phyloP scores from a whole-genome alignment of 495 filamentous ascomycete species.

The Penicillium dipodomyicola region DNA sequence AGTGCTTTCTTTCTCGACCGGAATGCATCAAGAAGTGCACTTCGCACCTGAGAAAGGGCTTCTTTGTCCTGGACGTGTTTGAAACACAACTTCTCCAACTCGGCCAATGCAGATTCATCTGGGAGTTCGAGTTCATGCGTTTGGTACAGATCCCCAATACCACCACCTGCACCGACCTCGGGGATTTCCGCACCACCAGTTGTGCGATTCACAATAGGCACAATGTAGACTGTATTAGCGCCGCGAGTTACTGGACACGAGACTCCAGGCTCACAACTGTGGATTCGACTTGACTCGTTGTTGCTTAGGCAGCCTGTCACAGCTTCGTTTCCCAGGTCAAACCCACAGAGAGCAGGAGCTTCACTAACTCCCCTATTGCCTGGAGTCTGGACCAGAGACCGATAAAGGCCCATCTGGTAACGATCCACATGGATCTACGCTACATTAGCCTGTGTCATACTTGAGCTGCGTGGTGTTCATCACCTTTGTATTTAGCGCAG shows the following conservation, averaged over 20 bases:
- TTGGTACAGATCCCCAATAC: slow-evolving; percentile 69
- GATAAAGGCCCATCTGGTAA: slow-evolving; percentile 75
- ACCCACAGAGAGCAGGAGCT: slow-evolving; percentile 69
- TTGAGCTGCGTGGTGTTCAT: background rate
- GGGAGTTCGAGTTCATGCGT: slow-evolving; percentile 62
- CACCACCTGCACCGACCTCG: slow-evolving; percentile 77
- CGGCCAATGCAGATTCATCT: slow-evolving; percentile 39
- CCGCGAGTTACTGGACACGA: slow-evolving; percentile 55
- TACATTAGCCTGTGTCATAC: slow-evolving; percentile 10
- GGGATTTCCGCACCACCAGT: slow-evolving; percentile 57
- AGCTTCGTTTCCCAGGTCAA: slow-evolving; percentile 66
- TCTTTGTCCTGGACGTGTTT: slow-evolving; percentile 39
- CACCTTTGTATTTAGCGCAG: slow-evolving; percentile 64
- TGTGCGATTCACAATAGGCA: slow-evolving; percentile 65
- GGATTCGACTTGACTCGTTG: slow-evolving; percentile 64
- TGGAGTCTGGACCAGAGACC: slow-evolving; percentile 52
- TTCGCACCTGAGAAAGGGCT: slow-evolving; percentile 31
- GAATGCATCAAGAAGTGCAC: slow-evolving; percentile 35
- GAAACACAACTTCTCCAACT: slow-evolving; percentile 48
- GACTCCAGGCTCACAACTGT: slow-evolving; percentile 80
- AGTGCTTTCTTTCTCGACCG: slow-evolving; percentile 37
- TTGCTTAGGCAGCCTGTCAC: slow-evolving; percentile 70
- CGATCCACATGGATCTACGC: slow-evolving; percentile 73
- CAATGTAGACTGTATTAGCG: slow-evolving; percentile 67
- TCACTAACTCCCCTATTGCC: slow-evolving; percentile 46